Evolutionary conservation across 768 basidiomycete species (phyloP), one percentile per base, ranked within the genome.

Genomic region (Chiua virens): DNA sequence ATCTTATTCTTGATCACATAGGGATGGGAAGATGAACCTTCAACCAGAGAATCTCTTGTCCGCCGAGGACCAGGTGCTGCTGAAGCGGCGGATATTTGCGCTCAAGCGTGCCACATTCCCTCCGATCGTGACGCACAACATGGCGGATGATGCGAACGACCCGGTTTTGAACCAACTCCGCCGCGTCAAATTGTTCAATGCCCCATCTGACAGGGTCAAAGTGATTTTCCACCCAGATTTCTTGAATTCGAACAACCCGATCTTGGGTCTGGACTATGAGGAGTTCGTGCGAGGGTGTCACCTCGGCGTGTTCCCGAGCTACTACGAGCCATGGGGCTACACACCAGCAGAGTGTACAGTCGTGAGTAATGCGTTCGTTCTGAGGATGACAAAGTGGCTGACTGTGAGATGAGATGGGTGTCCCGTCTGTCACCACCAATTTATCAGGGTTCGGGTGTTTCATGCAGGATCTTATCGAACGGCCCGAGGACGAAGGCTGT

Each of bases 311-410:
- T 99, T 99, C 81, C 96, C 97, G 3, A 92, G 88, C 58, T 98
- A 98, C 65, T 98, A 97, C 66, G 91, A 95, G 73, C 92, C 92
- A 4, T 93, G 92, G 92, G 92, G 92, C 0, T 97, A 97, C 66
- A 97, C 93, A 1, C 96, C 96, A 1, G 96, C 96, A 2, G 96
- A 98, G 68, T 98, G 97, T 68, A 98, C 97, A n/a, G 97, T 99
- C 34, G 87, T 89, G 72, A 57, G 87, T 75, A 25, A 30, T 46
- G 21, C n/a, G 25, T 28, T 37, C 28, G 53, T 38, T 44, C 45
- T 27, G 49, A 4, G 42, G 22, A 42, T 20, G 41, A 13, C 49
- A 45, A 44, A 42, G 32, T 40, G 43, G 36, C 54, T 56, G 46
- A 65, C 47, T 30, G 42, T 14, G 50, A 23, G 44, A 37, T 32